phyloP scores from a whole-genome alignment of 1,284 basidiomycete species.

The Ceratobasidium sp. region DNA sequence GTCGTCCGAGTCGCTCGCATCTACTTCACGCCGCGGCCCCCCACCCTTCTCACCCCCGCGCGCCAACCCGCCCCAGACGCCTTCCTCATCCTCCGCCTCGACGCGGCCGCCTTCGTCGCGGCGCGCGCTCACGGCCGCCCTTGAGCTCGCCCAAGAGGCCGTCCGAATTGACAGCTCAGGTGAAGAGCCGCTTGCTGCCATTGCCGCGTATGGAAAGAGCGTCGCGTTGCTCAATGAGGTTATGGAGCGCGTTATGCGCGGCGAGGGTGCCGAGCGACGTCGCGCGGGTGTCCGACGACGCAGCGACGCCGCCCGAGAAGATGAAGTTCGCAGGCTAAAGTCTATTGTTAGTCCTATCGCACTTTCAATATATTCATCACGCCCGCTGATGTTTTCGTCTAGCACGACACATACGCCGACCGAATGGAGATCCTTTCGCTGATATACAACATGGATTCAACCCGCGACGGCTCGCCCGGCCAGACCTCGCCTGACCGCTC shows the following conservation, averaged over 20 bases:
- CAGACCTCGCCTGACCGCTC: slow-evolving; percentile 11
- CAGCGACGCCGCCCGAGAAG: slow-evolving; percentile 85
- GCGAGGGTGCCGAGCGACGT: slow-evolving; percentile 75
- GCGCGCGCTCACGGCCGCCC: slow-evolving; percentile 76
- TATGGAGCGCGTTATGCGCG: slow-evolving; percentile 84
- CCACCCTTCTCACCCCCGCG: slow-evolving; percentile 29
- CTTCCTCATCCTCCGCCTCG: slow-evolving; percentile 21
- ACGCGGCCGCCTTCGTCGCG: slow-evolving; percentile 71
- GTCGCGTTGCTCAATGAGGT: slow-evolving; percentile 84
- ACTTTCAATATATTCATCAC: slow-evolving; percentile 43
- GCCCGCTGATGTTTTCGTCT: slow-evolving; percentile 31
- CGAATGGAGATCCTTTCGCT: slow-evolving; percentile 87
- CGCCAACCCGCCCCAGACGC: slow-evolving; percentile 31
- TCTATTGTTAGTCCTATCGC: slow-evolving; percentile 71
- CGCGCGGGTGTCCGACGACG: slow-evolving; percentile 67
- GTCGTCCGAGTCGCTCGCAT: slow-evolving; percentile 34
- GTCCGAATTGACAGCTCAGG: slow-evolving; percentile 83
- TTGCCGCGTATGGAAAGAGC: slow-evolving; percentile 81
- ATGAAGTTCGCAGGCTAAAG: slow-evolving; percentile 80
- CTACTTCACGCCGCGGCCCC: slow-evolving; percentile 27
- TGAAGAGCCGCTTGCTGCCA: slow-evolving; percentile 81
- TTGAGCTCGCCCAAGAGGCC: slow-evolving; percentile 84
- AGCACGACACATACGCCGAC: slow-evolving; percentile 90
- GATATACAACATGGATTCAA: slow-evolving; percentile 73
- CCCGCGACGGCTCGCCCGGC: slow-evolving; percentile 3